phyloP scores from a whole-genome alignment of 495 filamentous ascomycete genomes.

The Extremus antarcticus region DNA sequence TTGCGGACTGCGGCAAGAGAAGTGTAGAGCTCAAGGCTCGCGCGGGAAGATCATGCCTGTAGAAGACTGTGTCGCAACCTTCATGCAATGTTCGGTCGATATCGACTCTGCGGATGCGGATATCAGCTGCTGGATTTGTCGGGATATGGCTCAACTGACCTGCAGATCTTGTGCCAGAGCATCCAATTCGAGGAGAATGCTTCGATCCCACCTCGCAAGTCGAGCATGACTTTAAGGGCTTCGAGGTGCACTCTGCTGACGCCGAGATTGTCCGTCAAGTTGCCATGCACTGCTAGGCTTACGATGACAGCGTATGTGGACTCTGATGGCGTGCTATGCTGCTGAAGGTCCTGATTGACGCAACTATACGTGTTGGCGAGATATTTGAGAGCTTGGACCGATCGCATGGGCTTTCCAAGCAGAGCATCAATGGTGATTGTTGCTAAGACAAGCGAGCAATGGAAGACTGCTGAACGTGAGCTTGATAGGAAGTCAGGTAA shows the following conservation, averaged over 20 bases:
- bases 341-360: neutral
- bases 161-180: neutral
- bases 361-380: neutral
- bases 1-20: too few species aligned
- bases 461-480: neutral
- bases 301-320: neutral
- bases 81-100: neutral
- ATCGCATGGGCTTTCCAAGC: neutral
- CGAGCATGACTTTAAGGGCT: neutral
- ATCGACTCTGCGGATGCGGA: neutral
- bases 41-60: neutral
- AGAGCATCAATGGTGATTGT: neutral
- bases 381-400: neutral
- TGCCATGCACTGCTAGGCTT: neutral
- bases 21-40: neutral
- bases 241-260: neutral
- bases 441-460: neutral
- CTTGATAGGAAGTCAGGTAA: neutral
- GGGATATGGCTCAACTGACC: too few species aligned
- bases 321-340: neutral
- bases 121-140: too few species aligned
- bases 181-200: neutral
- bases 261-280: neutral
- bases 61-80: neutral
- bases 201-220: neutral